These are phyloP conservation scores for Boletus vermiculosoides DNA, from an alignment of 768 basidiomycete species.

Conservation along the genomic window DNA sequence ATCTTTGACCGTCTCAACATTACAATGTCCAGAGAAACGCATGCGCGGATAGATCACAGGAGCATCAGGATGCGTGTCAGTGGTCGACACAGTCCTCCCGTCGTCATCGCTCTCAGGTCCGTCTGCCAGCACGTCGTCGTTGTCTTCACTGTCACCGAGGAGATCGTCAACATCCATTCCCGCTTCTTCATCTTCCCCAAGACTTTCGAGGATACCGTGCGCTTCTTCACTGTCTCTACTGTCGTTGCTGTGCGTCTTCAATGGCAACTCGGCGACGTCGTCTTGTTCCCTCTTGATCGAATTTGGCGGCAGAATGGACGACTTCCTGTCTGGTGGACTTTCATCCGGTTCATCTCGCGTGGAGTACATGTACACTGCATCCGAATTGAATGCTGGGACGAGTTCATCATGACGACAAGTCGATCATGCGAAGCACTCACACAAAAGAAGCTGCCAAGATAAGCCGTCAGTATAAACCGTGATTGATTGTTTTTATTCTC, in stretches of 20 bases:
- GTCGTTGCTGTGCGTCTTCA: background rate
- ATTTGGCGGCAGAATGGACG: constrained; percentile 32
- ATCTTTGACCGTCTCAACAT: constrained; percentile 84
- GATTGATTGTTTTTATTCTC: background rate
- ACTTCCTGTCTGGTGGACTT: constrained; percentile 18
- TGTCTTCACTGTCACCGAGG: constrained; percentile 29
- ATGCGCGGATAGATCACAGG: constrained; percentile 62
- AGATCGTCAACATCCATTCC: constrained; percentile 32
- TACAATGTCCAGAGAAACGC: constrained; percentile 68
- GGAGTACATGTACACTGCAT: constrained; percentile 73
- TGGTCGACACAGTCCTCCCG: constrained; percentile 21
- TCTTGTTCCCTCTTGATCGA: constrained; percentile 5
- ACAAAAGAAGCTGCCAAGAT: constrained; percentile 54
- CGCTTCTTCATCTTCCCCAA: constrained; percentile 24
- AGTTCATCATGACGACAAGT: constrained; percentile 1
- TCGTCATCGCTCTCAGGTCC: constrained; percentile 35
- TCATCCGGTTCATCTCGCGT: constrained; percentile 58
- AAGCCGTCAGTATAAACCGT: constrained; percentile 11
- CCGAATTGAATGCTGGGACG: constrained; percentile 64
- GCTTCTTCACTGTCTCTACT: constrained; percentile 5
- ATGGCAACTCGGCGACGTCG: background rate
- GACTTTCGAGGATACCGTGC: background rate
- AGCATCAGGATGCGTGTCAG: constrained; percentile 34
- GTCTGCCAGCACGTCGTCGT: constrained; percentile 25
- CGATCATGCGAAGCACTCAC: constrained; percentile 39